phyloP scores from a whole-genome alignment of 768 basidiomycete genomes.

The Lactifluus pinguis region DNA sequence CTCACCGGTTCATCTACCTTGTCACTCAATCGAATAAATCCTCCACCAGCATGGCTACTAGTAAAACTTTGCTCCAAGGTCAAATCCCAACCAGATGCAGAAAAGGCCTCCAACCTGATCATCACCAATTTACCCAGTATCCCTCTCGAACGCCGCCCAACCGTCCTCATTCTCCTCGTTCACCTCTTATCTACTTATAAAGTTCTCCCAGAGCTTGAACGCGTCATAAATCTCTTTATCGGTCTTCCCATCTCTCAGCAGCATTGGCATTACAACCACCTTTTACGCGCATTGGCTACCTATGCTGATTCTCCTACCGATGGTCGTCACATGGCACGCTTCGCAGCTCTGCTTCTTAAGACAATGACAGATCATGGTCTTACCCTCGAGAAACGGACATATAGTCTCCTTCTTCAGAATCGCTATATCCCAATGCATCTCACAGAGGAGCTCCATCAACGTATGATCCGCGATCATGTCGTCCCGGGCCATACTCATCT shows the following conservation, averaged over 20 bases:
- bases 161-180: conserved; percentile 38
- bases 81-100: conserved; percentile 37
- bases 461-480: conserved; percentile 34
- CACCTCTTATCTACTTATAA: conserved; percentile 43
- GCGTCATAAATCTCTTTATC: conserved; percentile 29
- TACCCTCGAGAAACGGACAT: conserved; percentile 6
- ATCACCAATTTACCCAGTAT: conserved; percentile 30
- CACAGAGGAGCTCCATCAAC: conserved; percentile 36
- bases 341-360: conserved; percentile 9
- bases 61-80: conserved; percentile 43
- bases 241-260: conserved; percentile 22
- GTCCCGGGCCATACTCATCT: conserved; percentile 37
- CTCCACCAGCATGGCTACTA: conserved; percentile 45
- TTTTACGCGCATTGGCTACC: conserved; percentile 15
- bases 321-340: conserved; percentile 1
- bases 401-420: conserved; percentile 24
- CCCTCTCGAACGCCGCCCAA: conserved; percentile 30
- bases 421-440: conserved; percentile 44
- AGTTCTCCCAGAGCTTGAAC: conserved; percentile 38
- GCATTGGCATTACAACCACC: conserved; percentile 19
- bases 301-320: conserved; percentile 2
- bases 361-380: conserved; percentile 14
- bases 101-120: conserved; percentile 35
- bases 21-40: not conserved
- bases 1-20: not conserved